A percentile compares a stretch with the other conserved stretches of the same genome.
Evolutionary conservation across 2,329 filamentous ascomycete species (phyloP).

Genomic region (Xylaria sp.): DNA sequence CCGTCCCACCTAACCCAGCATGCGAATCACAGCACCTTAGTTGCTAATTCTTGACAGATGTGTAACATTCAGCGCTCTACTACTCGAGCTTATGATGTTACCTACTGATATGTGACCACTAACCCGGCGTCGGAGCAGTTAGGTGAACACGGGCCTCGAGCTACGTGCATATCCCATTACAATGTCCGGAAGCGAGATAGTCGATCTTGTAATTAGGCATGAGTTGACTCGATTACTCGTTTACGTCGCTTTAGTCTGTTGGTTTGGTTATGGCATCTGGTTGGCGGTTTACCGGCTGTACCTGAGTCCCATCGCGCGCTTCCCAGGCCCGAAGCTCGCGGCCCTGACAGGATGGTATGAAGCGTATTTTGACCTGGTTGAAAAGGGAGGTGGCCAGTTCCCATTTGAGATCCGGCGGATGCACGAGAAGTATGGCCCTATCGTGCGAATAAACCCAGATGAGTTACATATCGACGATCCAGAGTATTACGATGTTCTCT

Average conservation of each 20-base stretch:
- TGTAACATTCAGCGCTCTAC: neutral
- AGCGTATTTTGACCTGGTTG: constrained; percentile 30
- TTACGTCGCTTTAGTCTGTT: neutral
- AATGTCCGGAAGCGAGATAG: neutral
- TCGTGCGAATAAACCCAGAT: constrained; percentile 32
- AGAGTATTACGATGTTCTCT: constrained; percentile 24
- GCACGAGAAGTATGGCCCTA: constrained; percentile 30
- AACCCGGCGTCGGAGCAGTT: neutral
- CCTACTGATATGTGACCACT: neutral
- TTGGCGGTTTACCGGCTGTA: constrained; percentile 21
- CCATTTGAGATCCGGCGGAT: constrained; percentile 20
- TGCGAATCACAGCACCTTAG: neutral
- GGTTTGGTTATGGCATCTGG: constrained; percentile 18
- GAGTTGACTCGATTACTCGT: neutral
- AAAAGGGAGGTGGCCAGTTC: constrained; percentile 30
- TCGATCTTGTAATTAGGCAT: constrained; percentile 3
- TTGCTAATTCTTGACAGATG: neutral
- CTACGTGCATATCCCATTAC: neutral
- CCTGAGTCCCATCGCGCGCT: constrained; percentile 27
- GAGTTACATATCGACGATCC: constrained; percentile 29
- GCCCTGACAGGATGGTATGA: constrained; percentile 33
- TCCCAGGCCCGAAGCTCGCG: constrained; percentile 30
- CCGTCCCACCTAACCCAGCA: neutral
- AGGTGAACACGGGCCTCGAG: neutral
- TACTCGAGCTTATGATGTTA: neutral